Base-by-base conservation (phyloP, 1,284 basidiomycete genomes). In the Crepidotus sp. region DNA sequence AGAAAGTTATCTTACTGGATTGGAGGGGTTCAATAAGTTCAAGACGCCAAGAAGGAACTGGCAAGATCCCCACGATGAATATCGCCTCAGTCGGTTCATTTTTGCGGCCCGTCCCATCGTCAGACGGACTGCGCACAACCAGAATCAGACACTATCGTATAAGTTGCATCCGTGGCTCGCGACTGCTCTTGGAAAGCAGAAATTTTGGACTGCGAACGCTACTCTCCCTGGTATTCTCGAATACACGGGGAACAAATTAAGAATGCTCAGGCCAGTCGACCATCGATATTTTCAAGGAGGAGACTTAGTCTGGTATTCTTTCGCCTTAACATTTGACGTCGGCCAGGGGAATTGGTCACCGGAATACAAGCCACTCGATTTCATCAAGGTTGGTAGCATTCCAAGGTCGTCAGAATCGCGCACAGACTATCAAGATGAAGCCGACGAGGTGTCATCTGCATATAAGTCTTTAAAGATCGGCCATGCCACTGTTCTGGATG, bases 301-400 rank as follows among this genome's bases (percentile, higher is more conserved):
- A 1, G 38, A 40, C 21, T n/a, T 40, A 10, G 36, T 38, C 3
- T 38, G 36, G 36, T 38, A 30, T 14, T 38, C 36, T 6, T 38
- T 38, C 18, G 36, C 38, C 11, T 13, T 40, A n/a, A 14, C 29
- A 2, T 40, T 22, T 17, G 38, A 31, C 7, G 21, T 40, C 19
- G 17, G 24, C 7, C 6, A 6, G 2, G 14, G n/a, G 7, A 40
- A 40, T 31, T 40, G 38, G 38, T 6, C 6, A 14, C 38, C 38
- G 1, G 38, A 40, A 10, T 40, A 31, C 14, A 40, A 40, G 15
- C 38, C 38, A 0, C 14, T 40, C 7, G 38, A 40, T 21, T 40
- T 40, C 10, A 22, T 40, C 1, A 18, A 29, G 4, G 38, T 40
- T 0, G 38, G 38, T 2, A 17, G 19, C 13, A 2, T 39, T 13